A percentile compares a stretch with the other conserved stretches of the same genome.
Conservation (phyloP, 2,329 filamentous ascomycete genomes). For the Clonostachys rhizophaga region DNA sequence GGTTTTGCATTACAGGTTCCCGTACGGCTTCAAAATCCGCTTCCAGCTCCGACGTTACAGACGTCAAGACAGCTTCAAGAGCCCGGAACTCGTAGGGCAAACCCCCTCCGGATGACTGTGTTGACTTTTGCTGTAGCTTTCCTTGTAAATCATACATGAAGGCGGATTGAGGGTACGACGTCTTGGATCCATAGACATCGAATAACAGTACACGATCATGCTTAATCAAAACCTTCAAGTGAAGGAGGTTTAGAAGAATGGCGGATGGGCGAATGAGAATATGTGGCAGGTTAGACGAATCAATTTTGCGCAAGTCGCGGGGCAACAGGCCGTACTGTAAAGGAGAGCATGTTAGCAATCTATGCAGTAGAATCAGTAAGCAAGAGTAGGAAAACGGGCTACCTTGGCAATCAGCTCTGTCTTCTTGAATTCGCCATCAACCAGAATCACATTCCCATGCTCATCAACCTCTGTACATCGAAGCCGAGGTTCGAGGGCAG, state of each 20-base stretch:
- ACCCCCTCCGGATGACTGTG: conserved; percentile 47
- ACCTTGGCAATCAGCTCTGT: conserved; percentile 94
- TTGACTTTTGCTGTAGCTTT: conserved; percentile 78
- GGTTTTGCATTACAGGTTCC: conserved; percentile 83
- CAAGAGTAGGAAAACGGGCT: conserved; percentile 3
- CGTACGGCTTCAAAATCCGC: conserved; percentile 92
- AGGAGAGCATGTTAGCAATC: background rate
- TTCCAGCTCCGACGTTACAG: conserved; percentile 86
- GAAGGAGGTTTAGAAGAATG: conserved; percentile 93
- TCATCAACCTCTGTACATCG: conserved; percentile 95
- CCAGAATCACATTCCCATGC: conserved; percentile 83
- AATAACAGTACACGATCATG: conserved; percentile 92
- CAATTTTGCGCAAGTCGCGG: conserved; percentile 94
- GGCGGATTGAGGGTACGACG: conserved; percentile 90
- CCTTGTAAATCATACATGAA: conserved; percentile 98
- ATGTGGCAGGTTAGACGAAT: conserved; percentile 90
- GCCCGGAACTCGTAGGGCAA: conserved; percentile 95
- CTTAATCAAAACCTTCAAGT: conserved; percentile 93
- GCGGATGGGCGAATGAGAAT: conserved; percentile 91
- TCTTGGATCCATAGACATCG: conserved; percentile 90
- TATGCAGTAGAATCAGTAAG: too few species aligned
- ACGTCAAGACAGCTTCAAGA: conserved; percentile 90
- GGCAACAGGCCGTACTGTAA: conserved; percentile 82
- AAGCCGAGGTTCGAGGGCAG: conserved; percentile 77
- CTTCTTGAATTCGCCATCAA: conserved; percentile 97